Evolutionary conservation across 2,329 filamentous ascomycete genomes (phyloP).

Genomic region (Ascochyta fabae): DNA sequence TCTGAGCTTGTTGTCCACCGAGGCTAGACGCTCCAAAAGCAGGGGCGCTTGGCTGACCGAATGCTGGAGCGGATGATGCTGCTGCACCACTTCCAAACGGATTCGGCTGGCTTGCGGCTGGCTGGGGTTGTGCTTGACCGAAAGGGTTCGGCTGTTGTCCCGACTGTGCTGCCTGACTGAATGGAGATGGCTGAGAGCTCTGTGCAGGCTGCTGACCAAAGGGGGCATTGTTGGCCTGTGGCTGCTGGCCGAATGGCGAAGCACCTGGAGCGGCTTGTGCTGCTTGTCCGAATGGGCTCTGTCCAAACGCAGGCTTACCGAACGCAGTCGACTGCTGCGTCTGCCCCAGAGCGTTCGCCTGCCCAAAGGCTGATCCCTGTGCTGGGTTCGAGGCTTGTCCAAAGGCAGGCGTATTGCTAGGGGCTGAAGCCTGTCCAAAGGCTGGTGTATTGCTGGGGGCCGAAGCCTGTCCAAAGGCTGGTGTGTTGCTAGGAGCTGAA

Average conservation of each 20-base stretch:
- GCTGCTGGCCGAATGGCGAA: slow-evolving; percentile 40
- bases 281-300: slow-evolving; percentile 53
- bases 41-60: slow-evolving; percentile 47
- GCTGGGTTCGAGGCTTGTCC: slow-evolving; percentile 42
- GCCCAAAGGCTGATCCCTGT: slow-evolving; percentile 43
- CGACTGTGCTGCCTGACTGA: slow-evolving; percentile 29
- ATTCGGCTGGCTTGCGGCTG: slow-evolving; percentile 16
- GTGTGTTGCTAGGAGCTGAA: slow-evolving; percentile 24
- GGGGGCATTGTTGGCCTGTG: slow-evolving; percentile 42
- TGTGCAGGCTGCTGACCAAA: slow-evolving; percentile 36
- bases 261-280: slow-evolving; percentile 45
- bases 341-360: slow-evolving; percentile 35
- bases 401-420: slow-evolving; percentile 37
- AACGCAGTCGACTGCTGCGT: slow-evolving; percentile 43
- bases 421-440: slow-evolving; percentile 51
- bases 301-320: slow-evolving; percentile 49
- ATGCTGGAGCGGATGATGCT: slow-evolving; percentile 29
- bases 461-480: slow-evolving; percentile 50
- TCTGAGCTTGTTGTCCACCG: slow-evolving; percentile 19
- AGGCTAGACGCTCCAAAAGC: slow-evolving; percentile 44
- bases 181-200: slow-evolving; percentile 25
- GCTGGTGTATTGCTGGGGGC: slow-evolving; percentile 27
- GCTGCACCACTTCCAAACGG: slow-evolving; percentile 27
- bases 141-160: slow-evolving; percentile 26
- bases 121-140: slow-evolving; percentile 27